Evolutionary conservation across 176 grass and related monocot species (phyloP).

Genomic region (Ensete glaucum): DNA sequence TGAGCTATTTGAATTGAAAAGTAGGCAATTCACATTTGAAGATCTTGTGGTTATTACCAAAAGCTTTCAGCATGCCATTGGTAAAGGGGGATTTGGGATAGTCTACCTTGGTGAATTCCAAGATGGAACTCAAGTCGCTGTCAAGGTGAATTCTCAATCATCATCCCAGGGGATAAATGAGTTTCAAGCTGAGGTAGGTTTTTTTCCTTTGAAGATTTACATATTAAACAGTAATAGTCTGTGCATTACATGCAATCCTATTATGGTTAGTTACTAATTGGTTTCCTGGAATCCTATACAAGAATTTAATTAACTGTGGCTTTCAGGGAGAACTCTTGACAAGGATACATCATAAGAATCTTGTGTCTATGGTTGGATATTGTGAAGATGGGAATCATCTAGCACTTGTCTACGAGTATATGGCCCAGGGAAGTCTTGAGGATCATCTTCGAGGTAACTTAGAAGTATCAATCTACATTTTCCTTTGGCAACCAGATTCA

Average conservation of each 20-base stretch:
- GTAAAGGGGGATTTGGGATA: conserved; percentile 29
- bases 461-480: neutral
- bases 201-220: neutral
- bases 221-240: neutral
- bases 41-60: conserved; percentile 25
- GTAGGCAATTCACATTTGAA: conserved; percentile 14
- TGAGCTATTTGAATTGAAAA: neutral
- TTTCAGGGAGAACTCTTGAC: neutral
- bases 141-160: conserved; percentile 17
- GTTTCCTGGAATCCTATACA: neutral
- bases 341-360: conserved; percentile 5
- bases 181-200: conserved; percentile 26
- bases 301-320: neutral
- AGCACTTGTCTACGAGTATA: neutral
- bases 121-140: conserved; percentile 30
- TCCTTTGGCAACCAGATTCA: neutral
- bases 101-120: conserved; percentile 20
- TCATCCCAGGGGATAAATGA: conserved; percentile 28
- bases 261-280: neutral
- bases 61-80: conserved; percentile 17
- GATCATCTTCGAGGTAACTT: conserved; percentile 5
- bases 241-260: neutral
- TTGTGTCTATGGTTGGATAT: neutral
- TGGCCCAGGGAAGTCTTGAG: conserved; percentile 1
- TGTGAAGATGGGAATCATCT: neutral